These are phyloP conservation scores for Mortierella sp. DNA, from an alignment of 371 early-diverging fungal genomes.

Conservation along the genomic window DNA sequence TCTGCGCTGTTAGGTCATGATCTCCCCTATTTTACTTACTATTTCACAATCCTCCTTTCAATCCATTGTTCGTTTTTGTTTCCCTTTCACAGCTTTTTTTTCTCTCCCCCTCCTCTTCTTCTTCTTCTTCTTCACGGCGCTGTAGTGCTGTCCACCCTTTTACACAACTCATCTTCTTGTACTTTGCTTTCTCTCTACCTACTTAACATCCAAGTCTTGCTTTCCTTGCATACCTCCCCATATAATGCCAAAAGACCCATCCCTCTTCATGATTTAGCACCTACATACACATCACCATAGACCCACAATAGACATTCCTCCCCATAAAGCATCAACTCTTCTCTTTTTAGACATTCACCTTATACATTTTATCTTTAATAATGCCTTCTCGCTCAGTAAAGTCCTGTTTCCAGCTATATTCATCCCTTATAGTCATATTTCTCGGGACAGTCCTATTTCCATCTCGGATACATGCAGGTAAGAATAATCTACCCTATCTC, in stretches of 20 bases:
- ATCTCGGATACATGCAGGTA: conserved; percentile 9
- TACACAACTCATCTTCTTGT: not conserved
- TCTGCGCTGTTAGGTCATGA: conserved; percentile 3
- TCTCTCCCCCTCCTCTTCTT: no score
- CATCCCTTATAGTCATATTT: not conserved
- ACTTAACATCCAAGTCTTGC: not conserved
- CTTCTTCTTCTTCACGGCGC: not conserved
- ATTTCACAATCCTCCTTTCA: not conserved
- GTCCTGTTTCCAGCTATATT: not conserved
- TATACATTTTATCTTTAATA: not conserved
- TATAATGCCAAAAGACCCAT: not conserved
- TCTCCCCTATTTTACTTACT: not conserved
- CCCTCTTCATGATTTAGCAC: not conserved
- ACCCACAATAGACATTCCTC: not conserved
- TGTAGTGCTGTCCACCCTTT: no score
- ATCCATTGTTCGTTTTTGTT: not conserved
- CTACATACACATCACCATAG: not conserved
- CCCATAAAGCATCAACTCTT: not conserved
- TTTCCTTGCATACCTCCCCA: not conserved
- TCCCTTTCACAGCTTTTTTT: not conserved
- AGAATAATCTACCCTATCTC: not conserved
- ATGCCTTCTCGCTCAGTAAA: conserved; percentile 12
- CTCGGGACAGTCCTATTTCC: conserved; percentile 1
- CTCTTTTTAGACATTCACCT: not conserved
- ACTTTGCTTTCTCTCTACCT: not conserved